Conservation (phyloP, 805 yeast genomes). For the Myxozyma sirexii region DNA sequence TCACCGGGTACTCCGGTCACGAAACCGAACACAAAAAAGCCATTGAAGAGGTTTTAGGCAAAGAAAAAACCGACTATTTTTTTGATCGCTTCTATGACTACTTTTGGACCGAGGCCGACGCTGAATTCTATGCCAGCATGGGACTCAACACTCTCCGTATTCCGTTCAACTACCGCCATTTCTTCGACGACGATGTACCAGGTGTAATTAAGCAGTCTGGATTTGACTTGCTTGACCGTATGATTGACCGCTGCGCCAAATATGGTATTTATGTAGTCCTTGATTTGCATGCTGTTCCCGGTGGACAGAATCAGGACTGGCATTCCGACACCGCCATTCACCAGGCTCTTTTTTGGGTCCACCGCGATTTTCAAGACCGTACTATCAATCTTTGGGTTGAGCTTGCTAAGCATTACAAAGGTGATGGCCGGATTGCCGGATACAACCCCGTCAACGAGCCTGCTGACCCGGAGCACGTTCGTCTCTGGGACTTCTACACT, state of each 20-base stretch:
- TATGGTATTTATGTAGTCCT: constrained; percentile 53
- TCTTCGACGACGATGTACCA: constrained; percentile 52
- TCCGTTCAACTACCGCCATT: constrained; percentile 57
- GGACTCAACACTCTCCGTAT: constrained; percentile 53
- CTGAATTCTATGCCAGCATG: constrained; percentile 49
- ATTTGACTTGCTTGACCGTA: constrained; percentile 49
- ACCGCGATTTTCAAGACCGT: constrained; percentile 53
- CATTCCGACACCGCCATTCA: constrained; percentile 54
- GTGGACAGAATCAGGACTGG: constrained; percentile 62
- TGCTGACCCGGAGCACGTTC: constrained; percentile 50
- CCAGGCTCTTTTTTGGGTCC: constrained; percentile 54
- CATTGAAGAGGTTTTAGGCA: constrained; percentile 47
- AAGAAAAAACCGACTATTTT: constrained; percentile 53
- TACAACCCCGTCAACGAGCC: constrained; percentile 60
- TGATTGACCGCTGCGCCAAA: constrained; percentile 50
- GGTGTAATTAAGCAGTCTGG: constrained; percentile 50
- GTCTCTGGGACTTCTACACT: constrained; percentile 47
- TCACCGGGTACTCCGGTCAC: constrained; percentile 59
- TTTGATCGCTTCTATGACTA: constrained; percentile 57
- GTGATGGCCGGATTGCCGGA: constrained; percentile 55
- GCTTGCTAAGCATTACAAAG: constrained; percentile 52
- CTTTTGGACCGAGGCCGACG: constrained; percentile 57
- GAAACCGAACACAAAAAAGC: constrained; percentile 55
- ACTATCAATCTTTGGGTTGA: constrained; percentile 51
- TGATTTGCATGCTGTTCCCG: constrained; percentile 56